Conservation (phyloP, 352 stramenopile genomes). For the Pythium guiyangense region DNA sequence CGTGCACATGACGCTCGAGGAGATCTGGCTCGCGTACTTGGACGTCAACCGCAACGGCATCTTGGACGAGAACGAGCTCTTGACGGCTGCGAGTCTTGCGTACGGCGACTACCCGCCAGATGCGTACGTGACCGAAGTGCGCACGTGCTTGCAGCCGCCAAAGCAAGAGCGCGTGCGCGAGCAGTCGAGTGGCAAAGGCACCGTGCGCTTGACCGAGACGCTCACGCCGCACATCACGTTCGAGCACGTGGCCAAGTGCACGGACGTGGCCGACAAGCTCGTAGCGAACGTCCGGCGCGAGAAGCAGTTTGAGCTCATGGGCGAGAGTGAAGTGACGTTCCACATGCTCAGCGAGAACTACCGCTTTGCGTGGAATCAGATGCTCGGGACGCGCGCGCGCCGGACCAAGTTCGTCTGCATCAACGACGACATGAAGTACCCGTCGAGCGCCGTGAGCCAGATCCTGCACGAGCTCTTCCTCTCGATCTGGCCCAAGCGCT, state of each 20-base stretch:
- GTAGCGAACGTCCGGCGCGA: slow-evolving; percentile 66
- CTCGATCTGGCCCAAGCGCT: slow-evolving; percentile 88
- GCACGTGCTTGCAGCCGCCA: slow-evolving; percentile 60
- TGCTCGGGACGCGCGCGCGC: slow-evolving; percentile 88
- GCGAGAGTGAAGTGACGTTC: slow-evolving; percentile 91
- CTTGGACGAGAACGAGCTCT: slow-evolving; percentile 88
- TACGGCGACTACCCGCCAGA: slow-evolving; percentile 67
- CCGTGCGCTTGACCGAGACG: slow-evolving; percentile 62
- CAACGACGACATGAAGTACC: slow-evolving; percentile 94
- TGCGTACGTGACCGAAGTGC: slow-evolving; percentile 57
- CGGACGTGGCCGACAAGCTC: slow-evolving; percentile 42
- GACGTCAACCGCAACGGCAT: slow-evolving; percentile 90
- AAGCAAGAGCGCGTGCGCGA: slow-evolving; percentile 76
- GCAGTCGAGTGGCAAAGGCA: slow-evolving; percentile 48
- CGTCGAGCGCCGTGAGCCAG: slow-evolving; percentile 71
- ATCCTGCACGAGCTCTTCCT: slow-evolving; percentile 92
- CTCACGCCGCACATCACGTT: slow-evolving; percentile 72
- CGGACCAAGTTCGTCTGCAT: slow-evolving; percentile 96
- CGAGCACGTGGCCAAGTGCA: slow-evolving; percentile 47
- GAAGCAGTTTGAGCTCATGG: slow-evolving; percentile 54
- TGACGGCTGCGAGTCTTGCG: slow-evolving; percentile 85
- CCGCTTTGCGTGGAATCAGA: slow-evolving; percentile 85
- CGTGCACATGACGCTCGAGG: slow-evolving; percentile 59
- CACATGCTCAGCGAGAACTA: slow-evolving; percentile 94
- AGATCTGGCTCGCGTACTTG: slow-evolving; percentile 86